phyloP scores from a whole-genome alignment of 2,329 filamentous ascomycete species.

The Alternaria angustiovoidea region DNA sequence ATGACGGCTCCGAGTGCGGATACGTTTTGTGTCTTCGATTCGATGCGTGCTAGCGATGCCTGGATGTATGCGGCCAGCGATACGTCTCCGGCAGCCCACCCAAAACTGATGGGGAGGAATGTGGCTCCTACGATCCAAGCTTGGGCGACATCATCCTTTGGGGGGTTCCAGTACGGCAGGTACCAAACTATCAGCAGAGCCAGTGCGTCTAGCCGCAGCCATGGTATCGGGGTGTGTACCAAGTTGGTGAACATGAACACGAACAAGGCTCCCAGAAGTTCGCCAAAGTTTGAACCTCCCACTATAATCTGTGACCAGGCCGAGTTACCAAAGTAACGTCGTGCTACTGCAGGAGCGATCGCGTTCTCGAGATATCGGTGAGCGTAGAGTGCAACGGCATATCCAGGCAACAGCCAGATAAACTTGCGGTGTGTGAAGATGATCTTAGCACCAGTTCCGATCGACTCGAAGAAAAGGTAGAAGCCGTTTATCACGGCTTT shows the following conservation, averaged over 20 bases:
- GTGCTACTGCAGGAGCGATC: constrained; percentile 57
- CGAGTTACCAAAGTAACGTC: constrained; percentile 58
- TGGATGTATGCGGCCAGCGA: constrained; percentile 62
- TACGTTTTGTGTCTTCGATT: constrained; percentile 56
- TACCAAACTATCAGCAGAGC: constrained; percentile 60
- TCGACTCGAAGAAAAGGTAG: constrained; percentile 56
- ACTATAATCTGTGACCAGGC: constrained; percentile 62
- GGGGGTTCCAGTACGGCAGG: constrained; percentile 57
- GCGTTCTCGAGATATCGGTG: constrained; percentile 62
- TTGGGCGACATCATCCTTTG: constrained; percentile 51
- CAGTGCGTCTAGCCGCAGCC: constrained; percentile 59
- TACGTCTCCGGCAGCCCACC: constrained; percentile 62
- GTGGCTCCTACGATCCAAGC: constrained; percentile 59
- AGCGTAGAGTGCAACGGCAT: constrained; percentile 59
- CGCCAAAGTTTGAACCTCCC: constrained; percentile 61
- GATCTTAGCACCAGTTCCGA: constrained; percentile 57
- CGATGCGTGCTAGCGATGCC: constrained; percentile 57
- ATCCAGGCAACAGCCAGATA: constrained; percentile 61
- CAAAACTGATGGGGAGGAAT: constrained; percentile 56
- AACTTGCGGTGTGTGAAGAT: constrained; percentile 59
- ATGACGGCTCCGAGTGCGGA: constrained; percentile 61
- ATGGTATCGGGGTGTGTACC: constrained; percentile 60
- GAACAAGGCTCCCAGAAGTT: constrained; percentile 58
- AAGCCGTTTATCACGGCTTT: constrained; percentile 52
- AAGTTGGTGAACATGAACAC: constrained; percentile 61